Evolutionary conservation across 164 flowering plant genomes (phyloP).

Genomic region (Saururus chinensis): DNA sequence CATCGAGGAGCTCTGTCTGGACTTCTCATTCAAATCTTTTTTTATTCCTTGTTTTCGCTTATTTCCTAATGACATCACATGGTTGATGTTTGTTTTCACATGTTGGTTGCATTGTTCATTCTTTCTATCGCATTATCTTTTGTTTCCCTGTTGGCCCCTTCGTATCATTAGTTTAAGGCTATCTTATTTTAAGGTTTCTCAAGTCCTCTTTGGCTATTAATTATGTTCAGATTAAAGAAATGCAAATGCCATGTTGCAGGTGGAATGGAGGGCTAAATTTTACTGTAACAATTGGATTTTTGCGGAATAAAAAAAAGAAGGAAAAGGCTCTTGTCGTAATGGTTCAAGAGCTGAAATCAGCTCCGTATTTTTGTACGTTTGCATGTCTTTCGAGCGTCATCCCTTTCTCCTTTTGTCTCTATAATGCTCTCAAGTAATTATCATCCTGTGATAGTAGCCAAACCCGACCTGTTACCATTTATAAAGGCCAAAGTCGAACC

Average conservation of each 20-base stretch:
- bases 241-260: slow-evolving; percentile 16
- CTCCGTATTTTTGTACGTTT: too few species aligned
- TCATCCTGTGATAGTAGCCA: too few species aligned
- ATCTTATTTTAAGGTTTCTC: slow-evolving; percentile 6
- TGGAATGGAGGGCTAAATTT: slow-evolving; percentile 2
- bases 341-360: too few species aligned
- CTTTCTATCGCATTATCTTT: neutral
- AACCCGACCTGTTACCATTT: too few species aligned
- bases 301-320: neutral
- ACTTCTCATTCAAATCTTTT: neutral
- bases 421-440: too few species aligned
- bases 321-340: too few species aligned
- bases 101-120: slow-evolving; percentile 1
- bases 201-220: slow-evolving; percentile 1
- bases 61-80: slow-evolving; percentile 43
- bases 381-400: too few species aligned
- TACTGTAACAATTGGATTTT: neutral
- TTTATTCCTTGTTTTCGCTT: slow-evolving; percentile 6
- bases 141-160: slow-evolving; percentile 25
- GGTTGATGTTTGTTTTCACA: slow-evolving; percentile 25
- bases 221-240: slow-evolving; percentile 2
- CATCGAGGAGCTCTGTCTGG: neutral
- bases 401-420: too few species aligned
- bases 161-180: slow-evolving; percentile 16
- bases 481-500: too few species aligned